These are phyloP conservation scores for Isoetes taiwanensis DNA, from an alignment of 75 land plant species.

Conservation along the genomic window DNA sequence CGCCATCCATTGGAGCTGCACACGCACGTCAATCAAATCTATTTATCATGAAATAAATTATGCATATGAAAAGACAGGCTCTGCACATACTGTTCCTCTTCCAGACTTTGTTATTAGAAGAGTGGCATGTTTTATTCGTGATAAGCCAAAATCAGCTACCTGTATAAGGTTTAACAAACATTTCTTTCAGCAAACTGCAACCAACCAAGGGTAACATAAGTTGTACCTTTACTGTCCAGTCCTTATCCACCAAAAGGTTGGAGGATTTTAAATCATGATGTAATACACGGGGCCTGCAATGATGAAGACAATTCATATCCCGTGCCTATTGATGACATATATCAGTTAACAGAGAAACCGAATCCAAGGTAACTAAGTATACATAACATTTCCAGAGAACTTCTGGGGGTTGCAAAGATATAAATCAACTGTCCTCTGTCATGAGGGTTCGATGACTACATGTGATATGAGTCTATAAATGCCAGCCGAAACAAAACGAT, in stretches of 20 bases:
- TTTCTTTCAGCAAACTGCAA: too few relatives aligned
- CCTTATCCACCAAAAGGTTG: slow-evolving; percentile 60
- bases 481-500: too few relatives aligned
- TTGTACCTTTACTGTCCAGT: slow-evolving; percentile 88
- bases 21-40: not conserved
- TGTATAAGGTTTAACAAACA: too few relatives aligned
- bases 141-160: slow-evolving; percentile 68
- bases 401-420: too few relatives aligned
- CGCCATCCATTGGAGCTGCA: slow-evolving; percentile 77
- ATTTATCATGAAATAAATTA: not conserved
- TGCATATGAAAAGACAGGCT: not conserved
- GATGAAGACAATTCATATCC: slow-evolving; percentile 79
- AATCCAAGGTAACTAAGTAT: too few relatives aligned
- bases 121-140: slow-evolving; percentile 37
- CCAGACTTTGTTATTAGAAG: slow-evolving; percentile 41
- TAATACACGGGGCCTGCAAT: slow-evolving; percentile 55
- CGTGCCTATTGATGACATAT: too few relatives aligned
- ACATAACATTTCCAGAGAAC: too few relatives aligned
- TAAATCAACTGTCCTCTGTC: too few relatives aligned
- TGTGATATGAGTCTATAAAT: too few relatives aligned
- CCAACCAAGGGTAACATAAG: too few relatives aligned
- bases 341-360: too few relatives aligned
- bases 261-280: slow-evolving; percentile 74
- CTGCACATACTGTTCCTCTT: slow-evolving; percentile 49
- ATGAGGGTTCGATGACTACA: too few relatives aligned